phyloP scores from a whole-genome alignment of 2,329 filamentous ascomycete species.

The Colletotrichum trifolii region DNA sequence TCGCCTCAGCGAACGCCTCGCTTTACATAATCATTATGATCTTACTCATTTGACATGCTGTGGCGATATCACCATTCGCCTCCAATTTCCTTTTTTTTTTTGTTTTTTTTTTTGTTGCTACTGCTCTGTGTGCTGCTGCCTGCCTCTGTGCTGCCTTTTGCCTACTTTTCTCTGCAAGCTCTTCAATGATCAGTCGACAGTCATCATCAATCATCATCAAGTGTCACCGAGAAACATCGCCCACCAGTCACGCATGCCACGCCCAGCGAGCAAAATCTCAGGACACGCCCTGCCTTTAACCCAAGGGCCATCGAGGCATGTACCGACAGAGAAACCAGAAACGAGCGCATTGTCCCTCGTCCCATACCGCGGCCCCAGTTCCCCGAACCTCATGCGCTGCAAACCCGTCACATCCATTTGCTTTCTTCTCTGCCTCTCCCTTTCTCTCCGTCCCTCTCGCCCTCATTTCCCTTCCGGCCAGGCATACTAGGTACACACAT shows the following conservation, averaged over 20 bases:
- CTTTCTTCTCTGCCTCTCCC: background rate
- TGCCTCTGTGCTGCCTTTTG: no score
- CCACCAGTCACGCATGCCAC: no score
- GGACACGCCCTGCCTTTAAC: no score
- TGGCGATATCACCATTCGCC: constrained; percentile 9
- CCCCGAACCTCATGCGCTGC: constrained; percentile 31
- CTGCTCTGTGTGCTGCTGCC: no score
- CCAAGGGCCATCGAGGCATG: background rate
- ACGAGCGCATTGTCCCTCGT: constrained; percentile 35
- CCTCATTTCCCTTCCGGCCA: no score
- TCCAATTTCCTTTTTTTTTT: no score
- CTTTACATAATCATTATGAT: constrained; percentile 26
- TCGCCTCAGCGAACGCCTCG: constrained; percentile 4
- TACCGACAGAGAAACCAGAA: constrained; percentile 30
- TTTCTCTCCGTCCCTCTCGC: background rate
- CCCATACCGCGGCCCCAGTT: constrained; percentile 17
- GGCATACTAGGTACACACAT: no score
- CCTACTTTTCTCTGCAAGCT: background rate
- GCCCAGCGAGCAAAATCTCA: no score
- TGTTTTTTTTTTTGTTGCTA: no score
- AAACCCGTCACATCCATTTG: no score
- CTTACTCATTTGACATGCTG: background rate
- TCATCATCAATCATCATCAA: constrained; percentile 8
- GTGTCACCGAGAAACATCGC: no score
- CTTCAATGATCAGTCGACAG: constrained; percentile 6